Base-by-base conservation (phyloP, 345 rosid species). In the Citrus reticulata region DNA sequence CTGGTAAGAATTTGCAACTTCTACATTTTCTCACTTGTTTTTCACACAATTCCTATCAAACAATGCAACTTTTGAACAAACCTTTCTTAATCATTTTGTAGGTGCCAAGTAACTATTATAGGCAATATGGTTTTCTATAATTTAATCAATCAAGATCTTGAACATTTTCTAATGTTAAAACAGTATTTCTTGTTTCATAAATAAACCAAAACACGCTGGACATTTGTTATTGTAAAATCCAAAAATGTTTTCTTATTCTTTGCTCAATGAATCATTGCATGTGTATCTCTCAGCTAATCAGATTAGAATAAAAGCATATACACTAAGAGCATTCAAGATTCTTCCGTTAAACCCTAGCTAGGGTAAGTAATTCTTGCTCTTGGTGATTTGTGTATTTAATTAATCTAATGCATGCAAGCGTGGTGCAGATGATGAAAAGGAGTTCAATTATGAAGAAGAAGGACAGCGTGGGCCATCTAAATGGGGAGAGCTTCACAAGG, bases 401-500 rank as follows among this genome's bases (percentile, higher is more conserved):
- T 34, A 62, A 14, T 9, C 29, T 19, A 54, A 27, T 68, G 17
- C 19, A 10, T 81, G 10, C 22, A 39, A 20, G 11, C 39, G 14
- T 34, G 62, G 55, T 77, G 73, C 83, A 95, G 98, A 92, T 86
- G 85, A 93, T 63, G 94, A 95, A 74, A 79, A 22, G 11, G 95
- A 92, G 17, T 95, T 95, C 68, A 79, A 59, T 83, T 95, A 92
- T 60, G 42, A 73, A 5, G 24, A 20, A 30, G 73, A 78, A 20
- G 55, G 85, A 7, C 85, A 76, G 29, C 82, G 25, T 0, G 98
- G 99, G 5, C 97, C 99, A 3, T 73, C 49, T 1, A 64, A 73
- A 30, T 95, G 99, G 99, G 99, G 99, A 58, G 84, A 83, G 60
- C 40, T 93, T 32, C 90, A 84, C 66, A 81, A 81, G 1, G 90